Conservation (phyloP, 2,329 filamentous ascomycete genomes). For the Ilyonectria robusta region DNA sequence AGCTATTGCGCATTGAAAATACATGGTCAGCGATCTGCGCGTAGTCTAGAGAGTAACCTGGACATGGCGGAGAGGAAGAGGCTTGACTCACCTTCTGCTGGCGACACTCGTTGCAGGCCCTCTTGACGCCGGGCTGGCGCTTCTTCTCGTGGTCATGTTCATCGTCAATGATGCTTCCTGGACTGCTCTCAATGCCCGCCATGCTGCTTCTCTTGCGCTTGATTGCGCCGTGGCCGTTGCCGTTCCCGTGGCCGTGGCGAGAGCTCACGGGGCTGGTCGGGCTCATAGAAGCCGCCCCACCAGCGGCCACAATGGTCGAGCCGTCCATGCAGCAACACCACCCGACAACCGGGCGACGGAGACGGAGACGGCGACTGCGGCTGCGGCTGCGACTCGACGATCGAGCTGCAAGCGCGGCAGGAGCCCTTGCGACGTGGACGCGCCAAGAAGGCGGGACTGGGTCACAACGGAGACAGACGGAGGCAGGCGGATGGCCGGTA, state of each 20-base stretch:
- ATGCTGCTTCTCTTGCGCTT: conserved; percentile 74
- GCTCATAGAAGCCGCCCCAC: conserved; percentile 65
- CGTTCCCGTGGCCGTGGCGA: conserved; percentile 61
- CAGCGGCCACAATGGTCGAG: conserved; percentile 60
- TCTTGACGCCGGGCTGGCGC: conserved; percentile 79
- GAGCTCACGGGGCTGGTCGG: conserved; percentile 70
- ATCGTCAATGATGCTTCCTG: conserved; percentile 65
- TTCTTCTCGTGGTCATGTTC: conserved; percentile 73
- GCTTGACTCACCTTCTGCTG: conserved; percentile 81
- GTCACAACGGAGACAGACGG: conserved; percentile 31
- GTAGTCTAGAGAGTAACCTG: not conserved
- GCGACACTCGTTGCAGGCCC: conserved; percentile 87
- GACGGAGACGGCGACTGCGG: conserved; percentile 19
- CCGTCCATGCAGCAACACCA: conserved; percentile 62
- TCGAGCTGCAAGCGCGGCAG: conserved; percentile 22
- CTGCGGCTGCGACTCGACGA: conserved; percentile 3
- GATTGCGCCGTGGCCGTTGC: conserved; percentile 52
- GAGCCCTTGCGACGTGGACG: conserved; percentile 27
- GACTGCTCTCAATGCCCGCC: conserved; percentile 70
- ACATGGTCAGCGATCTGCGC: conserved; percentile 28
- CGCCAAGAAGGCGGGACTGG: conserved; percentile 33
- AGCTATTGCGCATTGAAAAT: conserved; percentile 63
- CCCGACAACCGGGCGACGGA: conserved; percentile 37
- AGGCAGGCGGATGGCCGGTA: conserved; percentile 42
- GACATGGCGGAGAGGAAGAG: not conserved